Base-by-base conservation (phyloP, 192 early-diverging fungal genomes). In the Physocladia obscura region DNA sequence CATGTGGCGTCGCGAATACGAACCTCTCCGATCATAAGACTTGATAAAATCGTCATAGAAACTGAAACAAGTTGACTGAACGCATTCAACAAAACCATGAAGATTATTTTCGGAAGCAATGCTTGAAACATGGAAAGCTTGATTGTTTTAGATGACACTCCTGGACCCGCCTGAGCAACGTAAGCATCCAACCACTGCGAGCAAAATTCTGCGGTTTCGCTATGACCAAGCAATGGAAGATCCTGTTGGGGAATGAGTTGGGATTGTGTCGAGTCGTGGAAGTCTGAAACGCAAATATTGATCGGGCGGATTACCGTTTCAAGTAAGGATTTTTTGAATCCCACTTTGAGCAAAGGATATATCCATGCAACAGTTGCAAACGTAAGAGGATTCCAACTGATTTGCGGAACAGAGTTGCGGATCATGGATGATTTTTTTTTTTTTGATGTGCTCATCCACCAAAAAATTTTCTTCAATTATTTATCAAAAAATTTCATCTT, bases 351-450 rank as follows among this genome's bases (percentile, higher is more conserved):
- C 13, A 64, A 30, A 13, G 40, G 15, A 40, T 21, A 52, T 19
- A 64, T 64, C 62, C 62, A 64, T 15, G 17, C 11, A 30, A 64
- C n/a, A 19, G 62, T 64, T 17, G 30, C 26, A 40, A 64, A 64
- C 19, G 52, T n/a, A 15, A 24, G 11, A 22, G 52, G 19, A 15
- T 15, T 55, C 52, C 52, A 55, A n/a, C 40, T 44, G 8, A 44
- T 44, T 44, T n/a, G n/a, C n/a, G n/a, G n/a, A n/a, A n/a, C n/a
- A n/a, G n/a, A n/a, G n/a, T n/a, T n/a, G n/a, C n/a, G n/a, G n/a
- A n/a, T n/a, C n/a, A n/a, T n/a, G n/a, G n/a, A n/a, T n/a, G n/a
- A n/a, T n/a, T n/a, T n/a, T n/a, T n/a, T n/a, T n/a, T n/a, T n/a
- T n/a, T n/a, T n/a, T n/a, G n/a, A n/a, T n/a, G n/a, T n/a, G n/a